A percentile compares a stretch with the other conserved stretches of the same genome.
phyloP scores from a whole-genome alignment of 2,329 filamentous ascomycete species.

The Daldinia sp. region DNA sequence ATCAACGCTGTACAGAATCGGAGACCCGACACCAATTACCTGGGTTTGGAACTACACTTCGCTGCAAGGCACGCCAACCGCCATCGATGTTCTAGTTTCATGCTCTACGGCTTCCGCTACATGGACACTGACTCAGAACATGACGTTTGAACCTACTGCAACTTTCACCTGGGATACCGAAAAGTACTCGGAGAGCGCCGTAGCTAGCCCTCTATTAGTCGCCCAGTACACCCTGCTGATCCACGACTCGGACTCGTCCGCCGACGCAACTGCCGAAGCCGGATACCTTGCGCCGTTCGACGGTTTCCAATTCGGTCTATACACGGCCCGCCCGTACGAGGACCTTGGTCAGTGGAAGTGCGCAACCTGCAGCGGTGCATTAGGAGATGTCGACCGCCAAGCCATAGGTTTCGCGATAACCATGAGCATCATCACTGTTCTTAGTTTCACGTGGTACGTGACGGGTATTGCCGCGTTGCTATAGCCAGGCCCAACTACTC shows the following conservation, averaged over 20 bases:
- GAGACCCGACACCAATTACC: slow-evolving; percentile 60
- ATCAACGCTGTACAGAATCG: slow-evolving; percentile 66
- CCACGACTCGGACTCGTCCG: slow-evolving; percentile 63
- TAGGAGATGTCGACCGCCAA: slow-evolving; percentile 56
- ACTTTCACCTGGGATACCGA: slow-evolving; percentile 67
- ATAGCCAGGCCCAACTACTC: slow-evolving; percentile 21
- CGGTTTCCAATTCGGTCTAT: slow-evolving; percentile 66
- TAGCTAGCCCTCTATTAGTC: slow-evolving; percentile 58
- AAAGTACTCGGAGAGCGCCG: slow-evolving; percentile 56
- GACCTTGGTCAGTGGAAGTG: slow-evolving; percentile 63
- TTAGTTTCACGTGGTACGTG: slow-evolving; percentile 72
- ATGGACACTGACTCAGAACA: slow-evolving; percentile 70
- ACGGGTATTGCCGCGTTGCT: slow-evolving; percentile 55
- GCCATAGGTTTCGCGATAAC: slow-evolving; percentile 60
- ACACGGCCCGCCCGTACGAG: slow-evolving; percentile 61
- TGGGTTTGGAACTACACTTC: slow-evolving; percentile 73
- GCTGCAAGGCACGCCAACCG: slow-evolving; percentile 64
- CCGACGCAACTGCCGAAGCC: slow-evolving; percentile 59
- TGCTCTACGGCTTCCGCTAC: slow-evolving; percentile 61
- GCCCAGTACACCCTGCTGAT: slow-evolving; percentile 69
- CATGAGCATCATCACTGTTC: slow-evolving; percentile 64
- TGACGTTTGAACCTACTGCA: slow-evolving; percentile 62
- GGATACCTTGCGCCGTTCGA: slow-evolving; percentile 63
- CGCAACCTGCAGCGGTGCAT: slow-evolving; percentile 63
- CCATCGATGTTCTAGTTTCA: slow-evolving; percentile 66